These are phyloP conservation scores for Coniferiporia weirii DNA, from an alignment of 1,284 basidiomycete species.

Conservation along the genomic window DNA sequence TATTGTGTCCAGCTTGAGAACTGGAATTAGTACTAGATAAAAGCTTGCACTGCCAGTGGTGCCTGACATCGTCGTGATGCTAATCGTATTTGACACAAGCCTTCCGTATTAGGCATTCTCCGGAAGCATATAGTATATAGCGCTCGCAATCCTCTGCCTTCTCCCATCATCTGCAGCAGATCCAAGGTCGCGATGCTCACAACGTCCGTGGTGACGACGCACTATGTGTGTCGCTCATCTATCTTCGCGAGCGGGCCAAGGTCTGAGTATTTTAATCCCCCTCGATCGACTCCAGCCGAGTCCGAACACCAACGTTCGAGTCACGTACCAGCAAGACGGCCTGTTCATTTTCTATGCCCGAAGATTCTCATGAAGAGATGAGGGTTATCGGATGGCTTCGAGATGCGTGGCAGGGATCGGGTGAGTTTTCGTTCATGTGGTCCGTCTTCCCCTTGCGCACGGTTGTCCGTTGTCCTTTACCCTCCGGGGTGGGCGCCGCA, in stretches of 20 bases:
- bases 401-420: conserved; percentile 22
- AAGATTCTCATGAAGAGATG: background rate
- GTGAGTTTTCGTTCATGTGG: conserved; percentile 5
- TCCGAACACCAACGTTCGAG: conserved; percentile 40
- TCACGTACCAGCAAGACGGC: conserved; percentile 45
- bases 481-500: background rate
- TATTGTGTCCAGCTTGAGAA: too few species aligned
- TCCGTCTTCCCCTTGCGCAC: conserved; percentile 1
- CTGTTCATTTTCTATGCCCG: background rate
- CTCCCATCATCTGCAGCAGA: conserved; percentile 30
- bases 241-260: conserved; percentile 51
- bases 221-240: conserved; percentile 21
- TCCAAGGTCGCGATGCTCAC: conserved; percentile 50
- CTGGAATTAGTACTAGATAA: too few species aligned
- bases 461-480: background rate
- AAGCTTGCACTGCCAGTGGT: too few species aligned
- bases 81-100: too few species aligned
- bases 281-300: conserved; percentile 47
- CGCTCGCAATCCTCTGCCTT: background rate
- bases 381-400: conserved; percentile 11
- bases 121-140: too few species aligned
- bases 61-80: too few species aligned
- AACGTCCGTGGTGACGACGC: conserved; percentile 33
- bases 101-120: too few species aligned
- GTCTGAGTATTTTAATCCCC: conserved; percentile 53